phyloP scores from a whole-genome alignment of 2,329 filamentous ascomycete genomes.

The Penicillium nordicum region DNA sequence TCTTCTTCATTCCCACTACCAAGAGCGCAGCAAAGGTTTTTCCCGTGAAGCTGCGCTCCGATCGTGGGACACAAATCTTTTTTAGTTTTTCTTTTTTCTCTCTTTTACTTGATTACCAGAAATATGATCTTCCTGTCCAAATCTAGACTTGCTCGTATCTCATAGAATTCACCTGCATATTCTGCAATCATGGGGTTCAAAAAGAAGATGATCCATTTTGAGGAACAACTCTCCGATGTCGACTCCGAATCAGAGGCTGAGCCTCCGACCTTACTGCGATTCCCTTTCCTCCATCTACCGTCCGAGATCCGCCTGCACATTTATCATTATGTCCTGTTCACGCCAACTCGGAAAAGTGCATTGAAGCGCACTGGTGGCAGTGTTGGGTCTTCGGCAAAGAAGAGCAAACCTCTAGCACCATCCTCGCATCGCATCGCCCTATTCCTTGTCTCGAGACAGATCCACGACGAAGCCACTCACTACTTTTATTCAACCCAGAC shows the following conservation, averaged over 20 bases:
- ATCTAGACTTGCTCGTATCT: constrained; percentile 17
- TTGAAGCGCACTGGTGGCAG: constrained; percentile 31
- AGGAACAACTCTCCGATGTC: constrained; percentile 12
- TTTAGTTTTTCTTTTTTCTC: constrained; percentile 8
- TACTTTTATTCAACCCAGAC: constrained; percentile 52
- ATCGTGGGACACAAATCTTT: constrained; percentile 45
- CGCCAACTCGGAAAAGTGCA: constrained; percentile 28
- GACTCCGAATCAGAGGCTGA: constrained; percentile 22
- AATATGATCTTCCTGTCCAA: constrained; percentile 18
- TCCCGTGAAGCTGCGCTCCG: constrained; percentile 48
- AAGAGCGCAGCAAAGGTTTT: constrained; percentile 49
- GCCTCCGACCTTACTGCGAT: constrained; percentile 29
- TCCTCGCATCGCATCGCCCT: constrained; percentile 37
- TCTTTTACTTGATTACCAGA: constrained; percentile 14
- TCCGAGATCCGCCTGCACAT: constrained; percentile 53
- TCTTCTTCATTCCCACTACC: constrained; percentile 42
- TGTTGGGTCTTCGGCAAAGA: constrained; percentile 38
- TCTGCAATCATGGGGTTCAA: constrained; percentile 18
- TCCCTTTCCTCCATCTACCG: constrained; percentile 53
- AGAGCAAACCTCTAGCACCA: constrained; percentile 33
- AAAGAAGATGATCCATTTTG: constrained; percentile 17
- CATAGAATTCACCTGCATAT: constrained; percentile 19
- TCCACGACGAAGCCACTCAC: constrained; percentile 51
- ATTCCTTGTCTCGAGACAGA: constrained; percentile 41
- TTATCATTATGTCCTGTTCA: constrained; percentile 47